These are phyloP conservation scores for Ustilago esculenta DNA, from an alignment of 1,284 basidiomycete genomes.

Conservation along the genomic window DNA sequence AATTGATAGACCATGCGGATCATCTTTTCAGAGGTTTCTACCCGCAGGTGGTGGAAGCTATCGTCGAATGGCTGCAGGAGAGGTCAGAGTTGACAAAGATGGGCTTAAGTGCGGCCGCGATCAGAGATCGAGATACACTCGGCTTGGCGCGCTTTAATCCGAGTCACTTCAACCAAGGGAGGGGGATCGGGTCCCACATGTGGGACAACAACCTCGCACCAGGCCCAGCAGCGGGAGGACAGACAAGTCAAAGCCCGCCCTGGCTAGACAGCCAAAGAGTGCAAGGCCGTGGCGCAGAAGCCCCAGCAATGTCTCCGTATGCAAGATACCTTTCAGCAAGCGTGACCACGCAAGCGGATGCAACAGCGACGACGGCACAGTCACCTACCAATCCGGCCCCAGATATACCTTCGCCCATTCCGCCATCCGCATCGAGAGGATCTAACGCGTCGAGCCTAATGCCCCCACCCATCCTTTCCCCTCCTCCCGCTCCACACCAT, in stretches of 20 bases:
- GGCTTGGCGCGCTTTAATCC: constrained; percentile 31
- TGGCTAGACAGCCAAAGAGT: constrained; percentile 8
- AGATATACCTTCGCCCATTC: too few relatives aligned
- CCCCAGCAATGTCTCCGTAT: neutral
- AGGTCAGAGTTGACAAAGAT: constrained; percentile 26
- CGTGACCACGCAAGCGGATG: too few relatives aligned
- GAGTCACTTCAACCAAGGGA: constrained; percentile 9
- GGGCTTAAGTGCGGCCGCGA: constrained; percentile 33
- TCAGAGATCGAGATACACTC: constrained; percentile 26
- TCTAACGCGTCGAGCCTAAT: too few relatives aligned
- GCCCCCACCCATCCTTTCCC: too few relatives aligned
- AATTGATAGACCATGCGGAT: constrained; percentile 53
- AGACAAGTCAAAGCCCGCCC: neutral
- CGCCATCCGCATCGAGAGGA: too few relatives aligned
- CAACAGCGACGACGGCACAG: neutral
- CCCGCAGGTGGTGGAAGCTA: constrained; percentile 50
- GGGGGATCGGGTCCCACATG: constrained; percentile 1
- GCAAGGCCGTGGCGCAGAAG: neutral
- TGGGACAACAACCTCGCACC: constrained; percentile 29
- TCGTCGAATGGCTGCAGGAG: constrained; percentile 43
- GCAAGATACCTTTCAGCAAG: neutral
- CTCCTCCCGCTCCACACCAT: too few relatives aligned
- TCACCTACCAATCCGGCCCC: neutral
- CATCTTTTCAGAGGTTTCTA: constrained; percentile 52
- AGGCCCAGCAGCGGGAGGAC: neutral